Conservation (phyloP, 1,284 basidiomycete genomes). For the Singerocomus rubriflavus region DNA sequence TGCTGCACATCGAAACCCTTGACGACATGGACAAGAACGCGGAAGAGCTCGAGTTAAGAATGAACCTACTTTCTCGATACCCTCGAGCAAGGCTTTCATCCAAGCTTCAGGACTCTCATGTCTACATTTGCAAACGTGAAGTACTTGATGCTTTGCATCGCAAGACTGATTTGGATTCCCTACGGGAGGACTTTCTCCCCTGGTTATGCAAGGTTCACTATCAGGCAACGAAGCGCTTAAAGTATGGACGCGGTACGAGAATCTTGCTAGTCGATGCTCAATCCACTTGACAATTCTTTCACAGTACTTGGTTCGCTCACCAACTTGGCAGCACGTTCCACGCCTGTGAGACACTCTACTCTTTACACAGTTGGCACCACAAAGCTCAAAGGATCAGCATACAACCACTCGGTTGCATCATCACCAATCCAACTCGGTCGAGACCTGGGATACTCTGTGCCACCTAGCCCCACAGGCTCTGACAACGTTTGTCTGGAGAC, state of each 20-base stretch:
- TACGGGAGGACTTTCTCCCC: conserved; percentile 85
- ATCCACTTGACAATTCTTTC: neutral
- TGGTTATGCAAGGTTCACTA: conserved; percentile 88
- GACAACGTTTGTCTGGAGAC: conserved; percentile 36
- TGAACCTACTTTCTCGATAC: conserved; percentile 71
- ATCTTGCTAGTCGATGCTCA: neutral
- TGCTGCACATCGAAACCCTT: conserved; percentile 68
- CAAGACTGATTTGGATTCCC: conserved; percentile 70
- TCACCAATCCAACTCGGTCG: conserved; percentile 25
- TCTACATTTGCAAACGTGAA: conserved; percentile 80
- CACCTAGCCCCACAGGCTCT: conserved; percentile 46
- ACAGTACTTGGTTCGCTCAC: conserved; percentile 23
- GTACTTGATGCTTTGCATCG: conserved; percentile 72
- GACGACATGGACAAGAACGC: conserved; percentile 65
- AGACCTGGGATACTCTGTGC: conserved; percentile 30
- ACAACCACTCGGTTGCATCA: conserved; percentile 9
- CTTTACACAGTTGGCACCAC: conserved; percentile 31
- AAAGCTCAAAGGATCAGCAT: conserved; percentile 10
- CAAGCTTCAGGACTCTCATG: conserved; percentile 79
- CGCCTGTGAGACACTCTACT: conserved; percentile 60
- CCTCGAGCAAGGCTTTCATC: conserved; percentile 72
- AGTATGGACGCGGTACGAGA: conserved; percentile 52
- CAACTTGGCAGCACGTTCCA: conserved; percentile 18
- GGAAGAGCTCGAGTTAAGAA: conserved; percentile 71
- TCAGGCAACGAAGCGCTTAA: conserved; percentile 53